Conservation (phyloP, 2,329 filamentous ascomycete genomes). For the Chalaropsis ovoidea region DNA sequence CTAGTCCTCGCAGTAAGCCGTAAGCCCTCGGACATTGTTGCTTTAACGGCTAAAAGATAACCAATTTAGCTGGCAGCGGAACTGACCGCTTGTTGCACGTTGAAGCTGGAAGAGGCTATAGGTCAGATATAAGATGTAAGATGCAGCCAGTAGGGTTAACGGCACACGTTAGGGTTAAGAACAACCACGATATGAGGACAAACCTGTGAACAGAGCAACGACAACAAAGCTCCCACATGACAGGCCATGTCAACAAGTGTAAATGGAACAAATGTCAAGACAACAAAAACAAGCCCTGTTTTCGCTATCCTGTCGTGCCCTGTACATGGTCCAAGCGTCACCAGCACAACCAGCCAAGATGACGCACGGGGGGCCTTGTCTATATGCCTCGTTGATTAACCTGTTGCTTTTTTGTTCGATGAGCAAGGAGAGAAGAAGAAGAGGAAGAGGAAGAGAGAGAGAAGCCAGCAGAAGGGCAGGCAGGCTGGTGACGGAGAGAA, state of each 20-base stretch:
- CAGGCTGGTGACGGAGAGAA: background rate
- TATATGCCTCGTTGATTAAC: background rate
- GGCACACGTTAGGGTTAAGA: too few species aligned
- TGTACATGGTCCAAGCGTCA: conserved; percentile 8
- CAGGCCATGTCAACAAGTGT: background rate
- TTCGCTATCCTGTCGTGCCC: background rate
- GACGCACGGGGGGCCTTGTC: conserved; percentile 10
- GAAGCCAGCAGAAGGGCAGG: background rate
- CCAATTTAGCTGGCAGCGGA: background rate
- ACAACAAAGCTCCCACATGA: background rate
- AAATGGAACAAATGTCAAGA: background rate
- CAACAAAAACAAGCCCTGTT: background rate
- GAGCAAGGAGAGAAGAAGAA: background rate
- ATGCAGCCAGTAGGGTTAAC: background rate
- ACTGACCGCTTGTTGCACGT: background rate
- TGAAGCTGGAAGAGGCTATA: background rate
- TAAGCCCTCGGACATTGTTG: too few species aligned
- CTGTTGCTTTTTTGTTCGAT: background rate
- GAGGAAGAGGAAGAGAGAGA: background rate
- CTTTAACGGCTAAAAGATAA: too few species aligned
- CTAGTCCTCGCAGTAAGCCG: background rate
- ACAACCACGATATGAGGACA: background rate
- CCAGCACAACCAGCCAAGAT: background rate
- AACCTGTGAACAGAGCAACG: background rate
- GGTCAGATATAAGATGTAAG: background rate